These are phyloP conservation scores for Tripterygium wilfordii DNA, from an alignment of 177 flowering plant genomes.

Conservation along the genomic window DNA sequence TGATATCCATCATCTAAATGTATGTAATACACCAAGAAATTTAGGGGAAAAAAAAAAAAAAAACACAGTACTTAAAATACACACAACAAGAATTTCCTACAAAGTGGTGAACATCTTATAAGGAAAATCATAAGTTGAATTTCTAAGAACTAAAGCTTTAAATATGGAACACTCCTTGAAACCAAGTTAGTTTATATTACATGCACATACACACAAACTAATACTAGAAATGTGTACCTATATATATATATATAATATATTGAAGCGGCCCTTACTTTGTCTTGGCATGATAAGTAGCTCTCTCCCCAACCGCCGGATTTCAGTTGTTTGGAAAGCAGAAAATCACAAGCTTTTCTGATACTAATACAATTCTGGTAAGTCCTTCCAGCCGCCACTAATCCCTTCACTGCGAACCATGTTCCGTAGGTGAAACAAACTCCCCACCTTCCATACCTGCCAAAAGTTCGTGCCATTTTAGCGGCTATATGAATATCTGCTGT, in stretches of 20 bases:
- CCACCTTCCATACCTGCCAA: slow-evolving; percentile 35
- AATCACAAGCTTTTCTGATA: slow-evolving; percentile 39
- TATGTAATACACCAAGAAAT: no score
- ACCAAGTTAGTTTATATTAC: no score
- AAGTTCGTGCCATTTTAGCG: neutral
- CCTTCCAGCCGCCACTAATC: slow-evolving; percentile 28
- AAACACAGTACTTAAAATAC: no score
- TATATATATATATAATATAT: neutral
- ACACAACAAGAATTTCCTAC: no score
- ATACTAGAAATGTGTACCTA: neutral
- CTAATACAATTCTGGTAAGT: slow-evolving; percentile 23
- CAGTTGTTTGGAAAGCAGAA: slow-evolving; percentile 41
- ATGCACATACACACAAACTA: no score
- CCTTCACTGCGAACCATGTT: slow-evolving; percentile 50
- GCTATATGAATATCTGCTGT: no score
- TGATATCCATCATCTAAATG: no score
- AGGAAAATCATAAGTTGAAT: no score
- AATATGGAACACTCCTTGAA: no score
- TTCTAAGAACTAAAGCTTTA: no score
- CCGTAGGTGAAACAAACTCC: slow-evolving; percentile 50
- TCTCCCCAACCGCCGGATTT: slow-evolving; percentile 60
- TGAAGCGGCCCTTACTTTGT: slow-evolving; percentile 36
- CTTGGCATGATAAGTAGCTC: slow-evolving; percentile 41
- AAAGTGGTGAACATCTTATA: no score
- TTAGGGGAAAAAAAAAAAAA: no score